A percentile compares a stretch with the other conserved stretches of the same genome.
Evolutionary conservation across 129 eudicot species (phyloP).

Genomic region (Saussurea involucrata): DNA sequence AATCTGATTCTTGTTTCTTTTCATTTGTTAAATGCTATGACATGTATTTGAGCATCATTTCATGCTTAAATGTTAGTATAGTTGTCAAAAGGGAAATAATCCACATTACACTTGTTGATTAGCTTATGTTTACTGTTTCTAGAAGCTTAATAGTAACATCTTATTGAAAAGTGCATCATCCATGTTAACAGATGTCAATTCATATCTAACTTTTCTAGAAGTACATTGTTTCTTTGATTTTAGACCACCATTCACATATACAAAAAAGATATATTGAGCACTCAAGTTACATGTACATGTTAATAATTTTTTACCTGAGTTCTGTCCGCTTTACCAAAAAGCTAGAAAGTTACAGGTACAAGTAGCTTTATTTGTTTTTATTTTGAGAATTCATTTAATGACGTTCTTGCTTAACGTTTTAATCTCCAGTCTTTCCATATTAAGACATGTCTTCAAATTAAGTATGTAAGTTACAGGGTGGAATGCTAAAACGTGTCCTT

Average conservation of each 20-base stretch:
- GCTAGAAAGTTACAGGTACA: not conserved
- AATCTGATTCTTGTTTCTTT: not conserved
- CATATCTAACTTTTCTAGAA: not conserved
- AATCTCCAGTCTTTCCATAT: not conserved
- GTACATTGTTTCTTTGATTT: not conserved
- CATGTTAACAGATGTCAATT: not conserved
- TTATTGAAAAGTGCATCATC: not conserved
- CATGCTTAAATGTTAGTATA: not conserved
- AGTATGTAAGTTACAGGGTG: slow-evolving; percentile 52
- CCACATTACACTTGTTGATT: not conserved
- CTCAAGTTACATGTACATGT: not conserved
- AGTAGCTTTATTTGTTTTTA: not conserved
- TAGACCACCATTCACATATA: no score
- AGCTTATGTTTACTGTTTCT: not conserved
- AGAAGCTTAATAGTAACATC: not conserved
- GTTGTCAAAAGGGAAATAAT: not conserved
- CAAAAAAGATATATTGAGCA: no score
- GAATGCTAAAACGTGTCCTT: slow-evolving; percentile 88
- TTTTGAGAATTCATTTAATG: not conserved
- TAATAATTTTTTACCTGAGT: not conserved
- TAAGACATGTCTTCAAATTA: not conserved
- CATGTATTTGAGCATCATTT: not conserved
- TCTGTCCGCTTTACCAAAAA: not conserved
- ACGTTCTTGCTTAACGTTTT: not conserved
- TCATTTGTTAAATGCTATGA: not conserved